Conservation (phyloP, 306 rosid species). For the Glycine tomentella region DNA sequence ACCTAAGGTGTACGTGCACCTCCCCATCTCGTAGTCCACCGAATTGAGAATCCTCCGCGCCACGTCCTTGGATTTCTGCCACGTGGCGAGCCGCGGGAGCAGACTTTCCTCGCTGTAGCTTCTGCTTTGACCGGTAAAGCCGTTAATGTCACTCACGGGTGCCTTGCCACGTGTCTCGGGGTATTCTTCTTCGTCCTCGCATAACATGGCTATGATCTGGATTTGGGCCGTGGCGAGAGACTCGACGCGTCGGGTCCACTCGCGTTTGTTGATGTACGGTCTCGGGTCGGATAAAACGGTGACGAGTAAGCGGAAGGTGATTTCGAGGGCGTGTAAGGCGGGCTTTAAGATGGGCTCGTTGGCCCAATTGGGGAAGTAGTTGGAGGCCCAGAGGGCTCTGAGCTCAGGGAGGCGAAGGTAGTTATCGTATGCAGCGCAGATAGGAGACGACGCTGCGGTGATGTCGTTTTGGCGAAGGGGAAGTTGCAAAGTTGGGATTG, state of each 20-base stretch:
- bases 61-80: conserved; percentile 66
- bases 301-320: conserved; percentile 76
- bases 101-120: conserved; percentile 76
- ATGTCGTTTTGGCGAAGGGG: conserved; percentile 61
- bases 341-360: conserved; percentile 79
- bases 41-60: conserved; percentile 66
- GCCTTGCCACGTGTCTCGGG: conserved; percentile 58
- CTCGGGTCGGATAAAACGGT: conserved; percentile 75
- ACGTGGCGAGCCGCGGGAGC: conserved; percentile 76
- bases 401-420: conserved; percentile 79
- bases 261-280: conserved; percentile 71
- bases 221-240: conserved; percentile 65
- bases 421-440: conserved; percentile 73
- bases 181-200: conserved; percentile 72
- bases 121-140: conserved; percentile 33
- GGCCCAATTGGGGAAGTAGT: conserved; percentile 70
- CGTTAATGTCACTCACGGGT: conserved; percentile 61
- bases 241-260: conserved; percentile 75
- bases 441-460: conserved; percentile 56
- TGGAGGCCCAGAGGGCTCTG: conserved; percentile 64
- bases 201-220: conserved; percentile 65
- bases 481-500: conserved; percentile 35
- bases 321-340: conserved; percentile 76
- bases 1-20: conserved; percentile 81
- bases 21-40: conserved; percentile 73